phyloP scores from a whole-genome alignment of 2,329 filamentous ascomycete species.

The Pseudopithomyces maydicus region DNA sequence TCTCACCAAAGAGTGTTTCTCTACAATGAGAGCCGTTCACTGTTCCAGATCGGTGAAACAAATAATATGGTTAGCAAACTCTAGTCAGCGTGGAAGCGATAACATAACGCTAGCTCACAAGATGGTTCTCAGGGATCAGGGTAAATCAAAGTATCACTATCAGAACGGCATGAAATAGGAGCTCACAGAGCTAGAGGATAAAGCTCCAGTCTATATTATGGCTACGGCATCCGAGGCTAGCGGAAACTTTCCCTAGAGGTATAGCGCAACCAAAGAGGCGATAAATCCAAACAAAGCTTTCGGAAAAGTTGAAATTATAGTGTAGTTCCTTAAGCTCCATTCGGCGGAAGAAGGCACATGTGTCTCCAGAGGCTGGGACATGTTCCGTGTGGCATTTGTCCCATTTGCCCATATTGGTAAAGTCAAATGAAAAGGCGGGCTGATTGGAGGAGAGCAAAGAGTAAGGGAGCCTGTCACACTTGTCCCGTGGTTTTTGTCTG shows the following conservation, averaged over 20 bases:
- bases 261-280: not conserved
- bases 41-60: too few species aligned
- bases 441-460: conserved; percentile 11
- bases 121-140: too few species aligned
- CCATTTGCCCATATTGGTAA: conserved; percentile 12
- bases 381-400: conserved; percentile 11
- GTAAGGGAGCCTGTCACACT: conserved; percentile 5
- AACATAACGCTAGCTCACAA: too few species aligned
- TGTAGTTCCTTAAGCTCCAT: conserved; percentile 6
- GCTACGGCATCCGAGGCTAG: too few species aligned
- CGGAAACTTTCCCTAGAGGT: not conserved
- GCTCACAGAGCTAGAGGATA: not conserved
- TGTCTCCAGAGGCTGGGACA: conserved; percentile 8
- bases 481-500: not conserved
- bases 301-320: not conserved
- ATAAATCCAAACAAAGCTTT: not conserved
- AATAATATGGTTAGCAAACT: too few species aligned
- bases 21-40: too few species aligned
- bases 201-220: not conserved
- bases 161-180: too few species aligned
- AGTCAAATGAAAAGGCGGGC: conserved; percentile 10
- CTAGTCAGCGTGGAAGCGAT: too few species aligned
- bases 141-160: too few species aligned
- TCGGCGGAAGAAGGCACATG: conserved; percentile 9
- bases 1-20: too few species aligned